phyloP scores from a whole-genome alignment of 2,329 filamentous ascomycete species.

The Leptographium radiaticola region DNA sequence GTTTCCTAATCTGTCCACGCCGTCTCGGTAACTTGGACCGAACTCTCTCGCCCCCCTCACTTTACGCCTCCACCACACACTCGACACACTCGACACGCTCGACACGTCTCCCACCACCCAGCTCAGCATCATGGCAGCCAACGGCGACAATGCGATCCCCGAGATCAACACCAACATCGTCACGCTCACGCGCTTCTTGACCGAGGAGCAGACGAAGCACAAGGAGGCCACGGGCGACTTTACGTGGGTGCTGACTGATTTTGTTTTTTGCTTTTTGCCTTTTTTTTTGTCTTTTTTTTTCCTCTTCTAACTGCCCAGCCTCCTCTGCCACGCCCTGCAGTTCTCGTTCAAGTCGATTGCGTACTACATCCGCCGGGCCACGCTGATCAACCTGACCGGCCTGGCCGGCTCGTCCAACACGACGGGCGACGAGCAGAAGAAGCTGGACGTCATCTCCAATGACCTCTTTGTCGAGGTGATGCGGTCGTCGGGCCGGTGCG shows the following conservation, averaged over 20 bases:
- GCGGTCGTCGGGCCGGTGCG: conserved; percentile 81
- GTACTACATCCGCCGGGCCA: conserved; percentile 95
- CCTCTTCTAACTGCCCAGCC: conserved; percentile 33
- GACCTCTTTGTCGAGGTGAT: conserved; percentile 95
- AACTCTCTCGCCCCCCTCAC: neutral
- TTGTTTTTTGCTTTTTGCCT: neutral
- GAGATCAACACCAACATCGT: conserved; percentile 96
- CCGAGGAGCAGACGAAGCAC: conserved; percentile 88
- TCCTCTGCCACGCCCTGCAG: conserved; percentile 93
- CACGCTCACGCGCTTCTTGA: conserved; percentile 89
- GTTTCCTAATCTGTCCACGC: neutral
- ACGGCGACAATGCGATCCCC: conserved; percentile 31
- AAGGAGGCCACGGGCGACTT: conserved; percentile 96
- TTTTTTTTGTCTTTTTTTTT: neutral
- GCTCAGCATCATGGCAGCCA: conserved; percentile 14
- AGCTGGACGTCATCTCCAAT: conserved; percentile 97
- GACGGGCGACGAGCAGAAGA: conserved; percentile 98
- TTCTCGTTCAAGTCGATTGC: conserved; percentile 99
- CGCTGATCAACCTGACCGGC: conserved; percentile 88
- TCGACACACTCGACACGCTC: neutral
- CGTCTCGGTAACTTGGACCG: neutral
- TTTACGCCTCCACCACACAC: neutral
- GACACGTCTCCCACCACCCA: neutral
- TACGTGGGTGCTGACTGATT: conserved; percentile 51
- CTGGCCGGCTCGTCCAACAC: conserved; percentile 89